Evolutionary conservation across 23 red algal genomes (phyloP), one percentile per base, ranked within the genome.

Genomic region (Agarophyton chilense): DNA sequence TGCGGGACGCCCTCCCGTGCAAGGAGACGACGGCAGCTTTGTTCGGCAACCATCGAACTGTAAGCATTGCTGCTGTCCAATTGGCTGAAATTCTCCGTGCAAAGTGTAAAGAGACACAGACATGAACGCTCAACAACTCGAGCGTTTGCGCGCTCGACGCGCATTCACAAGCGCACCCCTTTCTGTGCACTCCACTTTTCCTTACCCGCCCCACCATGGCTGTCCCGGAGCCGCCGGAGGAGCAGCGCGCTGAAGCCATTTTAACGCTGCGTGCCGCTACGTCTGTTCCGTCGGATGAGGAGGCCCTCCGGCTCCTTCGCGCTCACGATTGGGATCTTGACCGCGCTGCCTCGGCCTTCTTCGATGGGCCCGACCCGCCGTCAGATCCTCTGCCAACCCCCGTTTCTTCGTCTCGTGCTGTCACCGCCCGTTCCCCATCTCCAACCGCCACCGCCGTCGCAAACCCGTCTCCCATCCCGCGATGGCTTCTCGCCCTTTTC

Each of bases 241-340:
- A 80, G 25, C 52, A 94, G 32, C 91, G 83, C n/a, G n/a, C 80
- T 32, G 52, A 90, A 28, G 55, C 72, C 45, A 57, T 96, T 29
- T 82, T 60, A 47, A 93, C 94, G 10, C 78, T 96, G 19, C 89
- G 74, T 14, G 90, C 88, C 67, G 87, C 83, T 25, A 92, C 89
- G 22, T 61, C 55, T 43, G 41, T 88, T 44, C 17, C 50, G 33
- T 52, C 88, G 32, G 78, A 89, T 46, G 78, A 76, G 21, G 89
- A 96, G 35, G 94, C 94, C 32, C 33, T 74, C 33, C 64, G 61
- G 13, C 78, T 72, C 45, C 83, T 96, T 40, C 75, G 44, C 36
- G 74, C 81, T 66, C 51, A 72, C 31, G 53, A 49, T 9, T 96
- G 94, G 94, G 77, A 96, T 56, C 82, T 96, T 35, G 62, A 92